Base-by-base conservation (phyloP, 495 filamentous ascomycete genomes). In the Penicillium lividum region DNA sequence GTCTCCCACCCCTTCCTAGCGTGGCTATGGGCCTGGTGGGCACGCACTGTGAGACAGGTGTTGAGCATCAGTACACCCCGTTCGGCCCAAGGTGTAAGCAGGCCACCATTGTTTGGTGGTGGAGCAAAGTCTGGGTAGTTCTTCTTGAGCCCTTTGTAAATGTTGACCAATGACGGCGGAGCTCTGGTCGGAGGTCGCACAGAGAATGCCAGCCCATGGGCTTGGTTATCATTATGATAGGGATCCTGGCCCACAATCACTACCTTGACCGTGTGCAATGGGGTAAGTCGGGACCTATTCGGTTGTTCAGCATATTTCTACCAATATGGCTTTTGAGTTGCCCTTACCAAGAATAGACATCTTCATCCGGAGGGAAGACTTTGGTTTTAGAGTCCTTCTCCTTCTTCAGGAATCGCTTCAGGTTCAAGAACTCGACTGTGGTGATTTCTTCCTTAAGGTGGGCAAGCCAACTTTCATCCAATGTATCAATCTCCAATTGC, bases 191-290 rank as follows among this genome's bases (percentile, higher is more conserved):
- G 94, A 0, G 94, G 86, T 0, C 89, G 91, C 52, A 97, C 92
- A 16, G 91, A 96, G 83, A 98, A 98, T 70, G 86, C 90, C 46
- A 98, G 85, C 27, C 94, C 94, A 73, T 97, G 93, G 34, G 94
- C 94, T 82, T 98, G 94, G 76, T 96, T 95, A 74, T 81, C 63
- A 70, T 95, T 94, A 77, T 98, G 94, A 73, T 98, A 98, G 5
- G 94, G 94, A 71, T 98, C 94, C 75, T 98, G 94, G 59, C 95
- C 94, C 44, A 97, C 65, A 71, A 98, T 89, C 7, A 98, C 91
- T 47, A 86, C 86, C 67, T 93, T 94, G 55, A 98, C 93, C 2
- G 76, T 88, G 75, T 87, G 73, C 54, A 98, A 83, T 28, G 94
- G 95, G 1, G 93, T 97, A 71, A 95, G 86, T 33, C 92, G 87